Conservation (phyloP, 306 rosid species). For the Cucumis hystrix region DNA sequence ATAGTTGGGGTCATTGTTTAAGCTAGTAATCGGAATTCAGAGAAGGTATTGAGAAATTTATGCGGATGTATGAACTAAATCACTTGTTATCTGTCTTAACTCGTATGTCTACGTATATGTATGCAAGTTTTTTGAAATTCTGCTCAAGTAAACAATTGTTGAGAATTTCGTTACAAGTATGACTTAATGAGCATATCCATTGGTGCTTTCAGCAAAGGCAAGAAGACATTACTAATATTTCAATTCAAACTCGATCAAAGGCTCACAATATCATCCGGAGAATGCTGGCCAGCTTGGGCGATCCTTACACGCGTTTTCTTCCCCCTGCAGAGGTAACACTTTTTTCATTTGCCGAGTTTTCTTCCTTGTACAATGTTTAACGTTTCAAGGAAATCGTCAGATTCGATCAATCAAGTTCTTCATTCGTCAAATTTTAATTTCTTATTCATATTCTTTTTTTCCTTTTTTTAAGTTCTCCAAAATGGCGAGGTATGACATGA, state of each 20-base stretch:
- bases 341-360: not conserved
- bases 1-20: not conserved
- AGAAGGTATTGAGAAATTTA: not conserved
- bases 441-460: conserved; percentile 26
- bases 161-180: not conserved
- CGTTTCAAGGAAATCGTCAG: too few relatives aligned
- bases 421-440: conserved; percentile 19
- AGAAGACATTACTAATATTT: conserved; percentile 47
- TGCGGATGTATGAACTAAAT: not conserved
- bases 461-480: conserved; percentile 72
- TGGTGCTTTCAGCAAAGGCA: conserved; percentile 41
- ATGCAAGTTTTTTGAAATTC: not conserved
- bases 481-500: conserved; percentile 99
- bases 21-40: not conserved
- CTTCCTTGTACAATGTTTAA: not conserved
- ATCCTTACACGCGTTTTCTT: conserved; percentile 91
- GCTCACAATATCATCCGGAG: conserved; percentile 76
- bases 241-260: conserved; percentile 64
- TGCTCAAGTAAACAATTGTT: not conserved
- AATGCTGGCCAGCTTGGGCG: conserved; percentile 81
- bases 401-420: conserved; percentile 8
- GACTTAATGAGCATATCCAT: not conserved
- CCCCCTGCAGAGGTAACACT: conserved; percentile 57
- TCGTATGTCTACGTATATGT: not conserved
- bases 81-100: not conserved